Conservation (phyloP, 768 basidiomycete genomes). For the Sarcomyxa edulis region DNA sequence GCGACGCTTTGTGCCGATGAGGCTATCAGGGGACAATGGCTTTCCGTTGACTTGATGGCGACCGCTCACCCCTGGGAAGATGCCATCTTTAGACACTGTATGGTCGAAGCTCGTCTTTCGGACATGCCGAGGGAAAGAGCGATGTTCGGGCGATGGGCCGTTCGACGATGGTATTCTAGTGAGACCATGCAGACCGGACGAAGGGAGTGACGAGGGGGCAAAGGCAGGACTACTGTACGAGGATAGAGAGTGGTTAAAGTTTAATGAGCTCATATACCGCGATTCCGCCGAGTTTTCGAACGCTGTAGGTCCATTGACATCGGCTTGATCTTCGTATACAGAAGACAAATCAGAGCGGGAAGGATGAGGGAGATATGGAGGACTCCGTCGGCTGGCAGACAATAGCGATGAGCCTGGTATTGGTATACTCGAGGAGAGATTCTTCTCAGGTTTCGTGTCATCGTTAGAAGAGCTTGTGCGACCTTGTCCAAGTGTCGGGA, state of each 20-base stretch:
- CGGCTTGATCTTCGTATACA: conserved; percentile 39
- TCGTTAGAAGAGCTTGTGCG: conserved; percentile 3
- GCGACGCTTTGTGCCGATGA: conserved; percentile 70
- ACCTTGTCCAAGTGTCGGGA: conserved; percentile 26
- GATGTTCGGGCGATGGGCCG: conserved; percentile 31
- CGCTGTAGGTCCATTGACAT: conserved; percentile 23
- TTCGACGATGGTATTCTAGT: conserved; percentile 32
- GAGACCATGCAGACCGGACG: conserved; percentile 61
- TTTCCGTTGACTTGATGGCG: conserved; percentile 81
- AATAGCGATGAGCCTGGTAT: conserved; percentile 39
- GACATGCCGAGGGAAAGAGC: conserved; percentile 76
- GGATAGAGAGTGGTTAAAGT: conserved; percentile 34
- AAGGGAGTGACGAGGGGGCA: conserved; percentile 71
- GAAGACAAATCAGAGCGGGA: conserved; percentile 38
- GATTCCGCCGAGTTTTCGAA: conserved; percentile 27
- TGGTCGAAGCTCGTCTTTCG: conserved; percentile 96
- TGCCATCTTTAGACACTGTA: conserved; percentile 69
- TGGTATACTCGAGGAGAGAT: conserved; percentile 25
- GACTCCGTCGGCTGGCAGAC: conserved; percentile 42
- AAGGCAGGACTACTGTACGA: conserved; percentile 42
- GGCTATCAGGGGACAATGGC: conserved; percentile 58
- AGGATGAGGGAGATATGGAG: conserved; percentile 30
- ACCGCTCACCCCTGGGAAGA: conserved; percentile 52
- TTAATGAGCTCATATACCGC: conserved; percentile 21
- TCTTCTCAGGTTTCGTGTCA: conserved; percentile 2